These are phyloP conservation scores for Tremella yokohamensis DNA, from an alignment of 768 basidiomycete species.

Conservation along the genomic window DNA sequence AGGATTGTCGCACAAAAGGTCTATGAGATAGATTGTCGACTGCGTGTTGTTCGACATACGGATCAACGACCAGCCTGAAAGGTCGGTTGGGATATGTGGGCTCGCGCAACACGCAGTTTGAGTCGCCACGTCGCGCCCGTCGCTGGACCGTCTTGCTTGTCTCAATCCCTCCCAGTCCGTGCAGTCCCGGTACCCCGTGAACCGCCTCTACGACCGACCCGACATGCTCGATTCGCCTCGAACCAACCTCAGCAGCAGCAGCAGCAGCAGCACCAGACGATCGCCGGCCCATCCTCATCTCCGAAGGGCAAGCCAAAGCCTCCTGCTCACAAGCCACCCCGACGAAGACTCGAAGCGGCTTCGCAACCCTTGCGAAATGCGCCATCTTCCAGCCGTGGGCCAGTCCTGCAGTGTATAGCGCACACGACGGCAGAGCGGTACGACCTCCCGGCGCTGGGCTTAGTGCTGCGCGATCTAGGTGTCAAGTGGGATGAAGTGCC, in stretches of 20 bases:
- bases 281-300: not conserved
- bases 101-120: no score
- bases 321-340: conserved; percentile 46
- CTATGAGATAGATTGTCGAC: no score
- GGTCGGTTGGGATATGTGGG: no score
- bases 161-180: no score
- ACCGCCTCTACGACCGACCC: not conserved
- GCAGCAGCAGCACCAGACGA: not conserved
- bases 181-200: no score
- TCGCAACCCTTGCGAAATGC: conserved; percentile 82
- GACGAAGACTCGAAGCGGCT: conserved; percentile 73
- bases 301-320: conserved; percentile 18
- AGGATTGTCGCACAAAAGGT: no score
- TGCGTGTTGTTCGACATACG: no score
- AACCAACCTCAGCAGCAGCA: not conserved
- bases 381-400: conserved; percentile 76
- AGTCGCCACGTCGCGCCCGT: no score
- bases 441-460: conserved; percentile 60
- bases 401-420: conserved; percentile 75
- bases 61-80: no score
- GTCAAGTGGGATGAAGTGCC: conserved; percentile 47
- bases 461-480: conserved; percentile 34
- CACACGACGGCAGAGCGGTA: conserved; percentile 84
- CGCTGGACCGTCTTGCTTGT: no score
- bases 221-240: conserved; percentile 3